phyloP scores from a whole-genome alignment of 306 rosid species.

The Hippophae gyantsensis region DNA sequence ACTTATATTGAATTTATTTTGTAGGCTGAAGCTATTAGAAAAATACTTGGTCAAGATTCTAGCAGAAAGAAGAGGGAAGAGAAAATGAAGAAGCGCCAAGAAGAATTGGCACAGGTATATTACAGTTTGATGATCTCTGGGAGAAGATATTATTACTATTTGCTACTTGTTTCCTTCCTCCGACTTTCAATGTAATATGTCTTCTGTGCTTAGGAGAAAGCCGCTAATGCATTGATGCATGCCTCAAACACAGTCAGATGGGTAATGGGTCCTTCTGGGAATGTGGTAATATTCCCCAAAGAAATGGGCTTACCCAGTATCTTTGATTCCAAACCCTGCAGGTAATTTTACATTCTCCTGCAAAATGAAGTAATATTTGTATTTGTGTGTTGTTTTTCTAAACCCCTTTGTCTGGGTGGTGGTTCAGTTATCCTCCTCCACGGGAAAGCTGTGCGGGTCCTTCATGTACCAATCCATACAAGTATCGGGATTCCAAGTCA shows the following conservation, averaged over 20 bases:
- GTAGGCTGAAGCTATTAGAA: slow-evolving; percentile 89
- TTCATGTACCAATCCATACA: slow-evolving; percentile 63
- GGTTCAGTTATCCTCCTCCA: slow-evolving; percentile 80
- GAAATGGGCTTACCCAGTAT: slow-evolving; percentile 80
- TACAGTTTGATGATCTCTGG: background rate
- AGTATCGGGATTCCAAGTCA: slow-evolving; percentile 76
- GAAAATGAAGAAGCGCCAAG: slow-evolving; percentile 82
- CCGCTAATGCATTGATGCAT: slow-evolving; percentile 54
- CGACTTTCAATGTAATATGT: background rate
- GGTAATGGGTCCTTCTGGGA: slow-evolving; percentile 68
- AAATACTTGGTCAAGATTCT: slow-evolving; percentile 97
- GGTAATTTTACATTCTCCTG: slow-evolving; percentile 22
- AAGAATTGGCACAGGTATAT: slow-evolving; percentile 77
- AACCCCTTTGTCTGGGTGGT: background rate
- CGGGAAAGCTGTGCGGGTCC: slow-evolving; percentile 84
- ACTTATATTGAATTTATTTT: slow-evolving; percentile 16
- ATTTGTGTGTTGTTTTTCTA: slow-evolving; percentile 6
- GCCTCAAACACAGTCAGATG: slow-evolving; percentile 61
- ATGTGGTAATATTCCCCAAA: slow-evolving; percentile 54
- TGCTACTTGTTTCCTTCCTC: background rate
- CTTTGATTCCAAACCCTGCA: slow-evolving; percentile 35
- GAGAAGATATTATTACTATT: background rate
- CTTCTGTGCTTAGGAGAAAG: slow-evolving; percentile 56
- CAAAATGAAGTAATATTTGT: slow-evolving; percentile 3
- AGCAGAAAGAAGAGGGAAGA: slow-evolving; percentile 86